A percentile compares a stretch with the other conserved stretches of the same genome.
phyloP scores from a whole-genome alignment of 2,329 filamentous ascomycete genomes.

The Pseudogymnoascus sp. region DNA sequence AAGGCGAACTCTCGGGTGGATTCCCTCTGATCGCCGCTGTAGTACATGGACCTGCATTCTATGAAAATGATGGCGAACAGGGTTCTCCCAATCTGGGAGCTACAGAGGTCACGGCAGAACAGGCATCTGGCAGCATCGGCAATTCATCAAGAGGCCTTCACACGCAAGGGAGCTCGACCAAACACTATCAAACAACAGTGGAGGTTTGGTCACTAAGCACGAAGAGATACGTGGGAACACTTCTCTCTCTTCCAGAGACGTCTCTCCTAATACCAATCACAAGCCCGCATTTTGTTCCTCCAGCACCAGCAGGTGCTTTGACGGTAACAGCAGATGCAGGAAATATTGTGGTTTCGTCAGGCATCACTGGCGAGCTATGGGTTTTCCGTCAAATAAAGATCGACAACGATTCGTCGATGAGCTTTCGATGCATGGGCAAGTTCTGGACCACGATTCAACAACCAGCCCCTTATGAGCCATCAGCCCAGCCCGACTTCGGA shows the following conservation, averaged over 20 bases:
- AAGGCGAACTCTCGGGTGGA: conserved; percentile 39
- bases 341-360: conserved; percentile 68
- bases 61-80: conserved; percentile 18
- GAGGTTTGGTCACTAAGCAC: conserved; percentile 80
- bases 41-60: conserved; percentile 65
- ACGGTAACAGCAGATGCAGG: conserved; percentile 64
- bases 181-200: conserved; percentile 73
- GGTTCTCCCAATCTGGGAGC: neutral
- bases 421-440: conserved; percentile 69
- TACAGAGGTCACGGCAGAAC: conserved; percentile 13
- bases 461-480: conserved; percentile 34
- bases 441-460: conserved; percentile 82
- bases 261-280: conserved; percentile 40
- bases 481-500: conserved; percentile 14
- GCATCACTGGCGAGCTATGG: conserved; percentile 79
- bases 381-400: conserved; percentile 51
- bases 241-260: conserved; percentile 62
- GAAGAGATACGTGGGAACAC: conserved; percentile 60
- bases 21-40: conserved; percentile 73
- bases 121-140: conserved; percentile 13
- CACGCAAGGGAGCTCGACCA: conserved; percentile 21
- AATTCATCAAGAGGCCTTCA: conserved; percentile 12
- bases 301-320: conserved; percentile 63
- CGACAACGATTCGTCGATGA: conserved; percentile 34
- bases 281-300: conserved; percentile 59